phyloP scores from a whole-genome alignment of 208 protist genomes.

The Crithidia fasciculata region DNA sequence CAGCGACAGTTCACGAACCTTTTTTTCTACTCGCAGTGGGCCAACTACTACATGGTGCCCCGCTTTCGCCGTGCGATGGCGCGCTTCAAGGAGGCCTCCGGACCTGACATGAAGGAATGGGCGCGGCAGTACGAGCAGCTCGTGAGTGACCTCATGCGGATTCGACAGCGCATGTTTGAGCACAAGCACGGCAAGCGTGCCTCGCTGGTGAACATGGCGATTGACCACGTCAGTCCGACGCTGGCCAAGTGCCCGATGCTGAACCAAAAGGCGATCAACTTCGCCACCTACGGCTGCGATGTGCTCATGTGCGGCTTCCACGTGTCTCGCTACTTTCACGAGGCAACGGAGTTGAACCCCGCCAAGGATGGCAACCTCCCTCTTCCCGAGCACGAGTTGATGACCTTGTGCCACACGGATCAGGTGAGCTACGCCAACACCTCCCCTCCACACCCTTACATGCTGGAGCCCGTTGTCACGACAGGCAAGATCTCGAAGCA shows the following conservation, averaged over 20 bases:
- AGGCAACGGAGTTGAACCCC: slow-evolving; percentile 90
- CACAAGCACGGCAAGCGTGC: slow-evolving; percentile 82
- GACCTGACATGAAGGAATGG: slow-evolving; percentile 88
- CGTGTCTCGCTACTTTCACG: slow-evolving; percentile 89
- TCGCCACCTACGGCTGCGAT: slow-evolving; percentile 83
- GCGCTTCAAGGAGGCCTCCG: slow-evolving; percentile 86
- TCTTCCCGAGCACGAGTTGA: slow-evolving; percentile 65
- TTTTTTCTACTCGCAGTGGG: slow-evolving; percentile 84
- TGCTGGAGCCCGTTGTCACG: slow-evolving; percentile 79
- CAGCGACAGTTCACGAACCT: slow-evolving; percentile 89
- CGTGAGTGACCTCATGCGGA: slow-evolving; percentile 77
- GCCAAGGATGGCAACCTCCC: slow-evolving; percentile 76
- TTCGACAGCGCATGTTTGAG: slow-evolving; percentile 87
- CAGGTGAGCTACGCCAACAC: slow-evolving; percentile 79
- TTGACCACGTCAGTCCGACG: slow-evolving; percentile 78
- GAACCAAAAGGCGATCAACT: slow-evolving; percentile 91
- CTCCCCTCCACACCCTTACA: slow-evolving; percentile 87
- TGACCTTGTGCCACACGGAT: slow-evolving; percentile 67
- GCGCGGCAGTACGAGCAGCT: slow-evolving; percentile 89
- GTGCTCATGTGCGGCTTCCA: slow-evolving; percentile 81
- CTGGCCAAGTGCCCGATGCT: slow-evolving; percentile 84
- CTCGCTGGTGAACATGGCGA: slow-evolving; percentile 57
- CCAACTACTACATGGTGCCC: slow-evolving; percentile 76
- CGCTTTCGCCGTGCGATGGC: slow-evolving; percentile 72
- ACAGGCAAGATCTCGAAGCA: slow-evolving; percentile 85